Conservation (phyloP, 805 yeast species). For the Nakazawaea laoshanensis region DNA sequence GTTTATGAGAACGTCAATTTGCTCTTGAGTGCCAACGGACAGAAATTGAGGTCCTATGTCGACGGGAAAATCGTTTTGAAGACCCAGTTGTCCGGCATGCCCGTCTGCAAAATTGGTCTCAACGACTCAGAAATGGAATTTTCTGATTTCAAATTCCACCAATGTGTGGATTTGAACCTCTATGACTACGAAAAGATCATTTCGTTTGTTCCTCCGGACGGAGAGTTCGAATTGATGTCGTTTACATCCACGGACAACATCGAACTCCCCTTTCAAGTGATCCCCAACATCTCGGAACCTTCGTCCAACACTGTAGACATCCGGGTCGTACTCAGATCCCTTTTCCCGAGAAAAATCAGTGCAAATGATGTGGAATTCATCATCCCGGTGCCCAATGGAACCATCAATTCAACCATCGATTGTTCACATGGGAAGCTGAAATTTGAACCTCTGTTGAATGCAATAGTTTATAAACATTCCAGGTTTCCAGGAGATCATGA, state of each 20-base stretch:
- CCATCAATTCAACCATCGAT: constrained; percentile 37
- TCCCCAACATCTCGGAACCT: constrained; percentile 39
- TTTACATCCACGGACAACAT: constrained; percentile 55
- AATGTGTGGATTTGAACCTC: constrained; percentile 67
- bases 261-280: constrained; percentile 62
- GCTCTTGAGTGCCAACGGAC: constrained; percentile 57
- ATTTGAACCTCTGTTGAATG: constrained; percentile 56
- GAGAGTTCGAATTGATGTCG: constrained; percentile 74
- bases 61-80: constrained; percentile 70
- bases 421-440: constrained; percentile 57
- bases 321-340: constrained; percentile 53
- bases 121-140: constrained; percentile 40
- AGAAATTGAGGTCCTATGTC: constrained; percentile 59
- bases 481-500: constrained; percentile 64
- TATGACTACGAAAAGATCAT: constrained; percentile 61
- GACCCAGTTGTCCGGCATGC: constrained; percentile 72
- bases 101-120: constrained; percentile 74
- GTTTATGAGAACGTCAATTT: constrained; percentile 70
- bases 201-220: constrained; percentile 81
- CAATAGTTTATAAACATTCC: constrained; percentile 61
- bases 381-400: constrained; percentile 63
- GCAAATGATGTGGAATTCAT: constrained; percentile 58
- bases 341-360: constrained; percentile 45
- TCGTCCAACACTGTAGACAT: constrained; percentile 31
- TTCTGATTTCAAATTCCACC: constrained; percentile 80